Evolutionary conservation across 108 stramenopile species (phyloP), one percentile per base, ranked within the genome.

Genomic region (Cyclotella cryptica): DNA sequence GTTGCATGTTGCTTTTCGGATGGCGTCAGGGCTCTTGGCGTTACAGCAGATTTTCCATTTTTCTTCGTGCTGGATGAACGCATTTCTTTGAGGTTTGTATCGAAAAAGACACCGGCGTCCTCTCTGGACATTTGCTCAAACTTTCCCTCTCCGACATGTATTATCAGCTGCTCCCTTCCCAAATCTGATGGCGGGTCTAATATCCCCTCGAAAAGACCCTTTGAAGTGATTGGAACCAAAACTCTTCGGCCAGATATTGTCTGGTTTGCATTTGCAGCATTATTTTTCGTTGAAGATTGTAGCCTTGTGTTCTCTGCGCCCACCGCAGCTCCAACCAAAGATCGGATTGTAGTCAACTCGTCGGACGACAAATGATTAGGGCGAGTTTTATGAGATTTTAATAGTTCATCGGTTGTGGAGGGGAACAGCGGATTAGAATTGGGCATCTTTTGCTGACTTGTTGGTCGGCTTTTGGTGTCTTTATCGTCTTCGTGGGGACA

Each of bases 121-220:
- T 58, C 62, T 53, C 74, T 62, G 5, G 81, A 62, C 75, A 72
- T 76, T 46, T 71, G 70, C 40, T 62, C 40, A 52, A 42, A 21
- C 42, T 49, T 54, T 41, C 73, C 54, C 60, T 47, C 53, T 19
- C 59, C 66, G 57, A 47, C 17, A 45, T 79, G 46, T 12, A 74
- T 66, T 9, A 67, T 44, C 26, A 80, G 17, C 43, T 53, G 59
- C n/a, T 81, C 65, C 0, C 26, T 8, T 44, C 18, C 42, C 18
- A 54, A 57, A 28, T 27, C 57, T 19, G 22, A 42, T 3, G 71
- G 55, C 29, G 75, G 82, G 24, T 62, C 52, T 44, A 83, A 28
- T n/a, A 49, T 65, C 42, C 82, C 82, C 71, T 83, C 82, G 55
- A 83, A 77, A 52, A 83, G 71, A 44, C 75, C 82, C 49, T 75